Evolutionary conservation across 2,329 filamentous ascomycete genomes (phyloP), one percentile per base, ranked within the genome.

Genomic region (Clonostachys sp.): DNA sequence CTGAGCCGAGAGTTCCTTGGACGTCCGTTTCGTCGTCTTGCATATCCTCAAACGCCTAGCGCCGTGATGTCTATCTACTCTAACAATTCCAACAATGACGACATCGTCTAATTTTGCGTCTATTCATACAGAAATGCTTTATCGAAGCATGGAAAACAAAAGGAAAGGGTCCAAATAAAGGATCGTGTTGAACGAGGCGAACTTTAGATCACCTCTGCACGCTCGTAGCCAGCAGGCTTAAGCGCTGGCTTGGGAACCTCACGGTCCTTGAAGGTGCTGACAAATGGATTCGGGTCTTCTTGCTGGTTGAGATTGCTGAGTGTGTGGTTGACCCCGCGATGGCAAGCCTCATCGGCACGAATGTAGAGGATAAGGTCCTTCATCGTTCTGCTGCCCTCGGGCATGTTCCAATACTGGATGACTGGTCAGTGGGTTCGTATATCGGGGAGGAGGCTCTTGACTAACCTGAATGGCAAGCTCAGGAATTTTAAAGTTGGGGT

Each of bases 281-380:
- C 86, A 61, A 94, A 99, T 3, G 94, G 94, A 61, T 99, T 99
- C 3, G 92, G 91, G 61, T 99, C 94, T 34, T 84, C 77, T 45
- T 81, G 83, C 62, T 94, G 90, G 56, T 95, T 75, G 49, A 99
- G 74, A 62, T 97, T 97, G 45, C 87, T 84, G 40, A 99, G 70
- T 0, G 94, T 97, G 65, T 99, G 94, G 69, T 99, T 97, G 57
- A 97, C 92, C 61, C 96, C 94, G 34, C 94, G 80, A 61, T 95
- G 91, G 63, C 89, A 88, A 5, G 89, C 89, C 67, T 96, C 91
- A 48, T 92, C 88, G n/a, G 87, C 89, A 33, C 91, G 80, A 55
- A 96, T 88, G 64, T 97, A 96, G 45, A 94, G 71, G 45, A 97
- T 77, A 51, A 97, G 68, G 60, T 97, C 90, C 57, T 78, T 81